phyloP scores from a whole-genome alignment of 108 stramenopile genomes.

The Skeletonema grethae region DNA sequence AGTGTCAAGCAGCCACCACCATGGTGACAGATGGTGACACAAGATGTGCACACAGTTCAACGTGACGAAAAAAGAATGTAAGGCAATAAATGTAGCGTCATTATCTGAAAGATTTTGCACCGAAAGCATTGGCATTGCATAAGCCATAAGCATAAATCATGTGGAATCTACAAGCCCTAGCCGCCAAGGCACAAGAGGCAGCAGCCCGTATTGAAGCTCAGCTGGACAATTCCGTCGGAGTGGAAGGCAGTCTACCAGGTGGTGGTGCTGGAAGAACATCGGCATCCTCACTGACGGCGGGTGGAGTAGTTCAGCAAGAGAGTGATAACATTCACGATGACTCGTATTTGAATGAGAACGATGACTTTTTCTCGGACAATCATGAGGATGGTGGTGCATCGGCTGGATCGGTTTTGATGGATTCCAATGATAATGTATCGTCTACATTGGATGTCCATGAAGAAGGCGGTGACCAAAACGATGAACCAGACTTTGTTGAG shows the following conservation, averaged over 20 bases:
- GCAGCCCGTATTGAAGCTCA: slow-evolving; percentile 43
- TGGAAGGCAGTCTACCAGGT: slow-evolving; percentile 20
- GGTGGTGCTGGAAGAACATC: not conserved
- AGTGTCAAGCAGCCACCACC: not conserved
- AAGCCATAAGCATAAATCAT: not conserved
- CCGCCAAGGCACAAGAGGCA: slow-evolving; percentile 51
- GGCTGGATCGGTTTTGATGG: not conserved
- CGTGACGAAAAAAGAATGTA: too few relatives aligned
- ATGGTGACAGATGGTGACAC: not conserved
- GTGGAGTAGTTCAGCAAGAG: not conserved
- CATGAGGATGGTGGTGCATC: slow-evolving; percentile 8
- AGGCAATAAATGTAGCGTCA: not conserved
- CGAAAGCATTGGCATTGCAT: too few relatives aligned
- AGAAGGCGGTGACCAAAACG: not conserved
- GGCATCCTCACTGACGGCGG: not conserved
- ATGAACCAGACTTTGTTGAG: not conserved
- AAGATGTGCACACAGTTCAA: not conserved
- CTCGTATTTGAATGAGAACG: slow-evolving; percentile 26
- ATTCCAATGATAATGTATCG: not conserved
- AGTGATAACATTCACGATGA: slow-evolving; percentile 9
- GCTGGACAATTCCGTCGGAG: slow-evolving; percentile 44
- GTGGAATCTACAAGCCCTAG: slow-evolving; percentile 42
- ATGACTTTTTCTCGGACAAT: slow-evolving; percentile 35
- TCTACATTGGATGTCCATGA: slow-evolving; percentile 11
- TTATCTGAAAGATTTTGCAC: not conserved